Evolutionary conservation across 257 asterid species (phyloP), one percentile per base, ranked within the genome.

Genomic region (Solanum ossicruentum): DNA sequence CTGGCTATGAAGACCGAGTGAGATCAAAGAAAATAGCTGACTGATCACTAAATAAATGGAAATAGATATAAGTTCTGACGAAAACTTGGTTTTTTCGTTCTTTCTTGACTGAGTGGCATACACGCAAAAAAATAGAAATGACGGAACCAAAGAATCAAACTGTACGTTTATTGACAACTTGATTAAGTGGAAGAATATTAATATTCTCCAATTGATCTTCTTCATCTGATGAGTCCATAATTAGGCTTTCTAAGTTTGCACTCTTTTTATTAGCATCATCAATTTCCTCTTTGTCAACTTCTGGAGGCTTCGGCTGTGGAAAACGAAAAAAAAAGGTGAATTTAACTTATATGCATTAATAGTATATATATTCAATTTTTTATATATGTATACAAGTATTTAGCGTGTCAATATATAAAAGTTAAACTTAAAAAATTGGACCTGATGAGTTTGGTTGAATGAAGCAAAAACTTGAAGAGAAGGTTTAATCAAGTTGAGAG

Each of bases 141-240:
- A 32, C 36, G 36, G 36, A 32, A 32, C 36, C 36, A 3, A 3
- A 32, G 36, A 32, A 32, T 32, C 36, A 20, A 57, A 20, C 13
- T 16, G 17, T 92, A 95, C 98, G 94, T 91, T 93, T 94, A 39
- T 88, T 92, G 87, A 86, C 83, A 12, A 88, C 84, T 85, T 89
- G 91, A 73, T 87, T 79, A 36, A 82, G 28, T 23, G 86, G 88
- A 32, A 80, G 47, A 77, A 84, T 84, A 7, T 85, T 90, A 36
- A 36, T 36, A 10, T 85, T 89, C 47, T 89, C 90, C 0, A 15
- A 15, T 45, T 73, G 41, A 77, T 86, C 91, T n/a, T 91, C 95
- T 39, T 91, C 93, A 8, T 89, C 93, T 1, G 94, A 87, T 16
- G 91, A 88, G 83, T 86, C 36, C 28, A 80, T 84, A 15, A 89